These are phyloP conservation scores for Hanseniaspora guilliermondii DNA, from an alignment of 805 yeast genomes.

Conservation along the genomic window DNA sequence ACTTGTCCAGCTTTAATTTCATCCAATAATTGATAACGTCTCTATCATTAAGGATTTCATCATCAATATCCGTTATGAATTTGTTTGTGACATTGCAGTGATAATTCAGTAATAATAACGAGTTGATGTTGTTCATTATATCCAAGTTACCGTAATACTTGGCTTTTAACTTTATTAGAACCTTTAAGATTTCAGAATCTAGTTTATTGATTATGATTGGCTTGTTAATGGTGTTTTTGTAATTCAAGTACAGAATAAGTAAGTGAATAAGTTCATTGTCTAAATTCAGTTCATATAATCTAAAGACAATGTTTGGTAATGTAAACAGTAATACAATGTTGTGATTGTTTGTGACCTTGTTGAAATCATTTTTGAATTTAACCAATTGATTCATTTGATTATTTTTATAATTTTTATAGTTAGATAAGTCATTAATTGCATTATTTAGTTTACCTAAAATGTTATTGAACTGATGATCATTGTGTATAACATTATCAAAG, in stretches of 20 bases:
- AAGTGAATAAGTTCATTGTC: conserved; percentile 2
- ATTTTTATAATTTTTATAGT: neutral
- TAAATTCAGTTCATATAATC: neutral
- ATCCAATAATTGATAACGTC: conserved; percentile 9
- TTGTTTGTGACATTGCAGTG: neutral
- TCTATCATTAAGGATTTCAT: neutral
- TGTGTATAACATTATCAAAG: neutral
- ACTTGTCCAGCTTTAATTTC: neutral
- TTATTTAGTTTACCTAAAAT: neutral
- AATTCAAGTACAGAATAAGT: neutral
- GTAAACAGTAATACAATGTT: neutral
- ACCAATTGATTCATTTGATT: neutral
- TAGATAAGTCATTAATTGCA: neutral
- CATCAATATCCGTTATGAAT: neutral
- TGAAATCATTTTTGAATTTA: neutral
- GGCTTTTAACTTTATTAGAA: neutral
- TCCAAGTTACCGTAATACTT: neutral
- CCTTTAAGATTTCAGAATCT: neutral
- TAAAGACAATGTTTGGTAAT: neutral
- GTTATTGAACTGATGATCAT: neutral
- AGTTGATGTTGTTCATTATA: neutral
- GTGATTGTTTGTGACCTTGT: neutral
- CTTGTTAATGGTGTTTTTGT: neutral
- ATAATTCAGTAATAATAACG: neutral
- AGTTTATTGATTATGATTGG: neutral